Conservation (phyloP, 805 yeast genomes). For the Yamadazyma endophytica region DNA sequence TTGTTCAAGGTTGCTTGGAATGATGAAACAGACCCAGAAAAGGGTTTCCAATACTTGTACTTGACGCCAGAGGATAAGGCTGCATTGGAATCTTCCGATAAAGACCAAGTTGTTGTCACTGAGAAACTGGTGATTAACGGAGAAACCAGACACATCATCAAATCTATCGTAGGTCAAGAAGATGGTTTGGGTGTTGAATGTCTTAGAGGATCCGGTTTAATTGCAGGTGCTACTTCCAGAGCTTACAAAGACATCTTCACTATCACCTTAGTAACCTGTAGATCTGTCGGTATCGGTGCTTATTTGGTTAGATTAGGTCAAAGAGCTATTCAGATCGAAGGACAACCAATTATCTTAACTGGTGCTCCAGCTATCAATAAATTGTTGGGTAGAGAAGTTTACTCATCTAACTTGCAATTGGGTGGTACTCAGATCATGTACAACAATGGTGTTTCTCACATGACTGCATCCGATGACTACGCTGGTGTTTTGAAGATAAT, state of each 20-base stretch:
- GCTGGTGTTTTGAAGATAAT: constrained; percentile 94
- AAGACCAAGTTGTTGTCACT: constrained; percentile 60
- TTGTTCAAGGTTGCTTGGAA: constrained; percentile 91
- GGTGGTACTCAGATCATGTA: constrained; percentile 99
- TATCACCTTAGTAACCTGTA: constrained; percentile 96
- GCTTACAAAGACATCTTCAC: constrained; percentile 98
- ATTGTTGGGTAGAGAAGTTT: constrained; percentile 93
- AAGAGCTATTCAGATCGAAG: constrained; percentile 97
- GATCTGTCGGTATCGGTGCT: constrained; percentile 99
- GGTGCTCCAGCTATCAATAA: constrained; percentile 99
- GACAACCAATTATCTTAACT: constrained; percentile 96
- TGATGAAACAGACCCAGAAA: constrained; percentile 64
- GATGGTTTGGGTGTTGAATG: constrained; percentile 99
- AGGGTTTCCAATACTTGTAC: constrained; percentile 90
- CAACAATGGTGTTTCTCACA: constrained; percentile 95
- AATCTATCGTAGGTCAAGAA: constrained; percentile 85
- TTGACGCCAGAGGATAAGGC: constrained; percentile 64
- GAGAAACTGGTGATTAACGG: constrained; percentile 83
- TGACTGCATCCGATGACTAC: constrained; percentile 94
- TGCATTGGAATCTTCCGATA: constrained; percentile 54
- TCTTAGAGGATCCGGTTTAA: constrained; percentile 95
- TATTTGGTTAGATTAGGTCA: constrained; percentile 97
- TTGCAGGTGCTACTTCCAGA: constrained; percentile 97
- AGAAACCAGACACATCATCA: constrained; percentile 75
- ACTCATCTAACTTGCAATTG: constrained; percentile 91